Evolutionary conservation across 805 yeast species (phyloP).

Genomic region (Starmerella vaccinii): DNA sequence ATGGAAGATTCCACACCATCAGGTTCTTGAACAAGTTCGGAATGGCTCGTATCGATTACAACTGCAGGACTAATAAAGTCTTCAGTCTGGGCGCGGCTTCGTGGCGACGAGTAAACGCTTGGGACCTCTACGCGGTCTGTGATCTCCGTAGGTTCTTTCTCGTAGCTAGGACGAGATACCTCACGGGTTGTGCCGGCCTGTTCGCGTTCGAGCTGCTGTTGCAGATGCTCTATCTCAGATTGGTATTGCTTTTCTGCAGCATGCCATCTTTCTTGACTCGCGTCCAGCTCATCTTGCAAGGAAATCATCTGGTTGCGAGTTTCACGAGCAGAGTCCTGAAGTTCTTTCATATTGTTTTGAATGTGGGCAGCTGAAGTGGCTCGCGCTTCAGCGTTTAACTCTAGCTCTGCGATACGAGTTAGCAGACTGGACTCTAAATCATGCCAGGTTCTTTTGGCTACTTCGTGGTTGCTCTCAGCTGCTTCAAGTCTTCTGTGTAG

Average conservation of each 20-base stretch:
- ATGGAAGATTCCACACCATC: background rate
- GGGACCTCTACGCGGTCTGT: too few species aligned
- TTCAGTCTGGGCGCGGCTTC: too few species aligned
- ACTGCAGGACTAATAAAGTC: too few species aligned
- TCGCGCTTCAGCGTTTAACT: conserved; percentile 5
- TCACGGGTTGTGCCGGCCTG: too few species aligned
- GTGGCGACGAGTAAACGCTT: too few species aligned
- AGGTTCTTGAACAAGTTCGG: background rate
- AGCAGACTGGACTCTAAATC: conserved; percentile 59
- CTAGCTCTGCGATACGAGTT: conserved; percentile 35
- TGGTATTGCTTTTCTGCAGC: background rate
- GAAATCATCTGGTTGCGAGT: conserved; percentile 7
- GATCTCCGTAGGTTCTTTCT: too few species aligned
- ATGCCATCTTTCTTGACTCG: background rate
- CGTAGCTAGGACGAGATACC: too few species aligned
- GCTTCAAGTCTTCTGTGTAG: conserved; percentile 28
- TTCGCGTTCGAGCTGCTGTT: background rate
- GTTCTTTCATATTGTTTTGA: conserved; percentile 11
- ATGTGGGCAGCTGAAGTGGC: conserved; percentile 4
- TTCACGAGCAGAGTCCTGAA: conserved; percentile 10
- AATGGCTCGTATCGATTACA: background rate
- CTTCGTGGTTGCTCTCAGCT: conserved; percentile 59
- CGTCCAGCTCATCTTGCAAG: conserved; percentile 16
- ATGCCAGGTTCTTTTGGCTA: conserved; percentile 75
- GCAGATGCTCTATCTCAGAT: background rate